Evolutionary conservation across 768 basidiomycete species (phyloP).

Genomic region (Collybiopsis luxurians): DNA sequence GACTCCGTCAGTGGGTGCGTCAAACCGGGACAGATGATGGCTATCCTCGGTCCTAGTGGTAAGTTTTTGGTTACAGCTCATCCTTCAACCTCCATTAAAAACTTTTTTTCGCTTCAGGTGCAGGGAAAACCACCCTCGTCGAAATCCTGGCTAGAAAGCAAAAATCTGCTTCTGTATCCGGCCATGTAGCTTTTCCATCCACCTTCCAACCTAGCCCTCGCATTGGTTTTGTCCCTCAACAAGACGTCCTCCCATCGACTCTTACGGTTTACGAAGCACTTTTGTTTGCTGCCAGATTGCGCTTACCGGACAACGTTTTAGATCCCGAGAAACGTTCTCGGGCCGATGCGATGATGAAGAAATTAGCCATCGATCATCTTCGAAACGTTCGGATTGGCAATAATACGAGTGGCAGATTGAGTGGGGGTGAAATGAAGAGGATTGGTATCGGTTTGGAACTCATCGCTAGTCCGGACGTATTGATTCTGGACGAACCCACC

Average conservation of each 20-base stretch:
- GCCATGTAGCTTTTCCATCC: slow-evolving; percentile 59
- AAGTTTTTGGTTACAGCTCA: slow-evolving; percentile 20
- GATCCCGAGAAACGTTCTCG: slow-evolving; percentile 58
- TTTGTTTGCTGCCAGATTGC: slow-evolving; percentile 80
- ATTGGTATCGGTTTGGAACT: slow-evolving; percentile 91
- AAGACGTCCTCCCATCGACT: slow-evolving; percentile 76
- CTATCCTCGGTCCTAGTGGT: slow-evolving; percentile 89
- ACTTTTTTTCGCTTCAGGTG: slow-evolving; percentile 38
- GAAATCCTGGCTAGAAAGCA: slow-evolving; percentile 85
- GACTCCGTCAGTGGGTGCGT: slow-evolving; percentile 69
- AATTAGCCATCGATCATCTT: slow-evolving; percentile 72
- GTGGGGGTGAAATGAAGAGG: slow-evolving; percentile 88
- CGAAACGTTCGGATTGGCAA: slow-evolving; percentile 70
- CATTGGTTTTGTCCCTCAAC: slow-evolving; percentile 85
- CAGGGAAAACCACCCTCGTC: slow-evolving; percentile 89
- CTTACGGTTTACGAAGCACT: slow-evolving; percentile 83
- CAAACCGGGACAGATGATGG: slow-evolving; percentile 82
- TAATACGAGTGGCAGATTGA: slow-evolving; percentile 62
- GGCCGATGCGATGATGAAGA: slow-evolving; percentile 69
- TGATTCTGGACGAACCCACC: slow-evolving; percentile 88
- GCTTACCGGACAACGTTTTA: slow-evolving; percentile 72
- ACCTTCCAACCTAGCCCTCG: slow-evolving; percentile 17
- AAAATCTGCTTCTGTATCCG: slow-evolving; percentile 70
- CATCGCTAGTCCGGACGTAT: slow-evolving; percentile 78
- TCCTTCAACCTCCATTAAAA: not conserved